phyloP scores from a whole-genome alignment of 306 rosid genomes.

The Quercus variabilis region DNA sequence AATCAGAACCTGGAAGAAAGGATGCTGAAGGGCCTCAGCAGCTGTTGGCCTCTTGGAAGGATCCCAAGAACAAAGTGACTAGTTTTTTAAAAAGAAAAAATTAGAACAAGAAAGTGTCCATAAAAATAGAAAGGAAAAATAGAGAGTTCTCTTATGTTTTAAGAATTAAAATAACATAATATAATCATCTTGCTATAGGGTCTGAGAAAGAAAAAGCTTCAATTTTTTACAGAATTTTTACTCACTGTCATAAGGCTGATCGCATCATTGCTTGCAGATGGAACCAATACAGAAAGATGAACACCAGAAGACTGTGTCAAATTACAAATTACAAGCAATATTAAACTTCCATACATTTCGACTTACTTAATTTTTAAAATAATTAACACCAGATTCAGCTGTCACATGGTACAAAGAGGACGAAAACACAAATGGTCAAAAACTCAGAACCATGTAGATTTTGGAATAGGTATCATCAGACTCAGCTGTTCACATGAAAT shows the following conservation, averaged over 20 bases:
- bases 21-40: constrained; percentile 89
- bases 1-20: constrained; percentile 79
- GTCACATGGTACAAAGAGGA: not conserved
- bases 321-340: constrained; percentile 6
- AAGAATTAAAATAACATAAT: not conserved
- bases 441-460: not conserved
- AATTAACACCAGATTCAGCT: not conserved
- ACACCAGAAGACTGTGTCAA: constrained; percentile 60
- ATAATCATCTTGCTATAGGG: not conserved
- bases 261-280: constrained; percentile 73
- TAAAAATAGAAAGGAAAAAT: not conserved
- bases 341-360: not conserved
- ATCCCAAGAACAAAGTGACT: constrained; percentile 99
- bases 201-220: not conserved
- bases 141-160: not conserved
- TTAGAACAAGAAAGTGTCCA: not conserved
- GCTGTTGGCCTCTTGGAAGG: constrained; percentile 95
- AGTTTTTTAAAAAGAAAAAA: not conserved
- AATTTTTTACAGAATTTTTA: not conserved
- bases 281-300: constrained; percentile 65
- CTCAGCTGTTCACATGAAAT: not conserved
- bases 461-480: not conserved
- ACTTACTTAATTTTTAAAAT: not conserved
- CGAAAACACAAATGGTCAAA: not conserved
- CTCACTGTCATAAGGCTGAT: constrained; percentile 75